Conservation (phyloP, 2,329 filamentous ascomycete species). For the Aspergillus niger region DNA sequence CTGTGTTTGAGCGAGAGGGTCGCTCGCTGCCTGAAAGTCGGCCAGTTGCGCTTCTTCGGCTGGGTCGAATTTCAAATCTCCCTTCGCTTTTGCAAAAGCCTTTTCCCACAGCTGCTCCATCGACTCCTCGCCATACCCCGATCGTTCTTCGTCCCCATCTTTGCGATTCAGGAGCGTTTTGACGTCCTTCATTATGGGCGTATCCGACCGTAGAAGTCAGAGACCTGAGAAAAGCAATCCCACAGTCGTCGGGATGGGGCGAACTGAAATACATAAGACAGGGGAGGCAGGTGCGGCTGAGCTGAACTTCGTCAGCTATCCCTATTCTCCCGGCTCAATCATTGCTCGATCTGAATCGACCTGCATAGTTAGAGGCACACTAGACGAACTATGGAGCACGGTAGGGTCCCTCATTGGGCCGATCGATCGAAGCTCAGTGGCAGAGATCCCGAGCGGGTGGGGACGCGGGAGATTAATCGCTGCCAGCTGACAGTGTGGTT, state of each 20-base stretch:
- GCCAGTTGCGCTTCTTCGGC: not conserved
- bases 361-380: conserved; percentile 1
- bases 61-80: not conserved
- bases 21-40: not conserved
- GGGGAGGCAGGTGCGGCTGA: not conserved
- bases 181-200: not conserved
- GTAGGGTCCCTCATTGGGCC: not conserved
- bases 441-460: not conserved
- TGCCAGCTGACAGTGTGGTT: not conserved
- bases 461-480: not conserved
- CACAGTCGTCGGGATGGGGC: not conserved
- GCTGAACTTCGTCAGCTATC: conserved; percentile 3
- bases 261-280: not conserved
- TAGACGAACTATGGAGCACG: not conserved
- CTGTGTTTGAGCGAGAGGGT: not conserved
- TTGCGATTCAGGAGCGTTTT: not conserved
- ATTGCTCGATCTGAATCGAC: not conserved
- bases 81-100: not conserved
- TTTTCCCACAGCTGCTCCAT: not conserved
- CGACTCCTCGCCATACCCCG: not conserved
- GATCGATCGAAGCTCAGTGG: not conserved
- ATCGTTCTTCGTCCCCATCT: not conserved
- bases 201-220: not conserved
- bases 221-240: not conserved
- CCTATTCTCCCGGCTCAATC: not conserved